phyloP scores from a whole-genome alignment of 164 flowering plant genomes.

The Tetracentron sinense region DNA sequence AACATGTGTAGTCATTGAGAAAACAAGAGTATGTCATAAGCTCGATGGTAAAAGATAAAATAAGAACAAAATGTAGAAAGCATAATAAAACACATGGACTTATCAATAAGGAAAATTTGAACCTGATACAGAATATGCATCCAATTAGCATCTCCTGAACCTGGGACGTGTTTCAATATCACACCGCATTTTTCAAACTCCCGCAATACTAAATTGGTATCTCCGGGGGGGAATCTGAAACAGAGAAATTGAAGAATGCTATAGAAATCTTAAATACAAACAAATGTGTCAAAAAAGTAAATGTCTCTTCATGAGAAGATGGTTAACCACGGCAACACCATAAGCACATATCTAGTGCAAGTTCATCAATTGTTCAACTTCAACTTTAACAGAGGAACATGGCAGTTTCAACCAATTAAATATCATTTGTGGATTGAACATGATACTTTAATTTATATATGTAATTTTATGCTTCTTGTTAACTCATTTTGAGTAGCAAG shows the following conservation, averaged over 20 bases:
- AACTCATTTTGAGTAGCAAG: not conserved
- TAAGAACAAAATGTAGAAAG: not conserved
- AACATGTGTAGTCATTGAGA: not conserved
- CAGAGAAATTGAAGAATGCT: conserved; percentile 6
- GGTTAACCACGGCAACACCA: not conserved
- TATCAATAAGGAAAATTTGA: conserved; percentile 8
- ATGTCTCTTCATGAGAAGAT: not conserved
- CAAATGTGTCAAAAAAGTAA: not conserved
- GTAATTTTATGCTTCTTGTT: no score
- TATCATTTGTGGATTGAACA: no score
- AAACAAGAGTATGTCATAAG: not conserved
- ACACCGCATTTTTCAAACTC: conserved; percentile 96
- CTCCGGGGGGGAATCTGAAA: conserved; percentile 74
- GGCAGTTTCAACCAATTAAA: no score
- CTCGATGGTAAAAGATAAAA: not conserved
- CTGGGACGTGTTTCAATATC: conserved; percentile 80
- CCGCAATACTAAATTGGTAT: conserved; percentile 81
- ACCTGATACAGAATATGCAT: conserved; percentile 97
- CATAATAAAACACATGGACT: not conserved
- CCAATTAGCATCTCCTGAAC: conserved; percentile 96
- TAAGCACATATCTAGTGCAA: not conserved
- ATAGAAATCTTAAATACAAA: not conserved
- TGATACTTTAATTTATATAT: no score
- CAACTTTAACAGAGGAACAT: no score
- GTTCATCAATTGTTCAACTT: no score